phyloP scores from a whole-genome alignment of 305 asterid species.

The Solanum hybrid region DNA sequence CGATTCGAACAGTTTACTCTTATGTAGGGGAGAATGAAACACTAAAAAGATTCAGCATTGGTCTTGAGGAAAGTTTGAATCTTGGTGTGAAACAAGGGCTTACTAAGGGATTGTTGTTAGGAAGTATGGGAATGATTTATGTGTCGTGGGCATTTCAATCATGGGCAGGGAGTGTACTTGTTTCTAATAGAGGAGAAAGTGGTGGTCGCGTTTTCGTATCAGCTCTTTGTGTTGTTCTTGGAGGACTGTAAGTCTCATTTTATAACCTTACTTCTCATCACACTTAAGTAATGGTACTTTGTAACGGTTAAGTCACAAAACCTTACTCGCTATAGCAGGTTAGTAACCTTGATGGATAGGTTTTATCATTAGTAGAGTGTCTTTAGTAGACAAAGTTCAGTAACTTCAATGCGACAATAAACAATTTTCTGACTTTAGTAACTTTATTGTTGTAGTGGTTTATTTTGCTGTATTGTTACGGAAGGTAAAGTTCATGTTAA shows the following conservation, averaged over 20 bases:
- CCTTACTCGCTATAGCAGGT: neutral
- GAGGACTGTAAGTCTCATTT: conserved; percentile 57
- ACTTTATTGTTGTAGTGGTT: neutral
- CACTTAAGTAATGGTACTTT: neutral
- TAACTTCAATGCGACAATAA: neutral
- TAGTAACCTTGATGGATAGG: neutral
- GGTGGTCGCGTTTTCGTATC: conserved; percentile 65
- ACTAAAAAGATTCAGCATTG: conserved; percentile 38
- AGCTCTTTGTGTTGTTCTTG: conserved; percentile 47
- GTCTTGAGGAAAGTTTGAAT: conserved; percentile 40
- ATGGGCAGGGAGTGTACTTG: conserved; percentile 72
- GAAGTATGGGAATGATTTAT: conserved; percentile 63
- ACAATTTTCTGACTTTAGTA: neutral
- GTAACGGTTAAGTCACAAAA: neutral
- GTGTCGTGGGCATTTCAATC: conserved; percentile 70
- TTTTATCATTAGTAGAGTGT: neutral
- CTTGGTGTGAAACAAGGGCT: conserved; percentile 63
- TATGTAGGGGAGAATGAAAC: conserved; percentile 59
- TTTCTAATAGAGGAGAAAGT: conserved; percentile 52
- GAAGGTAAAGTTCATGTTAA: neutral
- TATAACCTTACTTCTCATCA: neutral
- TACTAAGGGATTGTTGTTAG: conserved; percentile 66
- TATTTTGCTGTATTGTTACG: neutral
- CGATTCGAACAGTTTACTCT: conserved; percentile 63
- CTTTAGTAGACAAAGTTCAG: neutral